A percentile compares a stretch with the other conserved stretches of the same genome.
phyloP scores from a whole-genome alignment of 1,284 basidiomycete species.

The Psilocybe mexicana region DNA sequence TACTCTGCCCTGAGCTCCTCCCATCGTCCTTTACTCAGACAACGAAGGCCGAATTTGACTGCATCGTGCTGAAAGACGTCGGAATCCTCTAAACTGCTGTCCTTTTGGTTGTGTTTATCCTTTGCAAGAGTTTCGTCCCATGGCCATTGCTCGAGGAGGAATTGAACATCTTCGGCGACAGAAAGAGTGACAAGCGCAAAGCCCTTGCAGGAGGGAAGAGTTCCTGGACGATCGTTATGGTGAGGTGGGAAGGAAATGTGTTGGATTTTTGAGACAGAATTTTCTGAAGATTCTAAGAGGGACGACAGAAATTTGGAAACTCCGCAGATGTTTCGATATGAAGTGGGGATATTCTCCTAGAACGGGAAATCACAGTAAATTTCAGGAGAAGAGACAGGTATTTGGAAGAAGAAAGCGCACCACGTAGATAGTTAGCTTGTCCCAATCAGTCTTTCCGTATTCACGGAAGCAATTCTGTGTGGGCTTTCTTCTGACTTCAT shows the following conservation, averaged over 20 bases:
- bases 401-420: constrained; percentile 38
- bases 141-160: constrained; percentile 54
- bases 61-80: constrained; percentile 37
- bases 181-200: constrained; percentile 68
- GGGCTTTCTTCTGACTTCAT: constrained; percentile 59
- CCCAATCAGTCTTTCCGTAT: constrained; percentile 55
- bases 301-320: constrained; percentile 46
- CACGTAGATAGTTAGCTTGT: constrained; percentile 61
- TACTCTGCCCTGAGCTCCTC: constrained; percentile 64
- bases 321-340: constrained; percentile 46
- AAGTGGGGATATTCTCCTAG: constrained; percentile 70
- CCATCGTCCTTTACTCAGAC: constrained; percentile 59
- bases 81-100: background rate
- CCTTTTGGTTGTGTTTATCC: background rate
- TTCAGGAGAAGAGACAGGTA: constrained; percentile 3
- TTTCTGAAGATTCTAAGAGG: constrained; percentile 34
- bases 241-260: constrained; percentile 56
- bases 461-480: constrained; percentile 35
- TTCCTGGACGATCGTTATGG: constrained; percentile 55
- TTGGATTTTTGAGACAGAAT: constrained; percentile 40
- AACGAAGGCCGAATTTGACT: constrained; percentile 56
- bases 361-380: background rate
- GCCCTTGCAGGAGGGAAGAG: constrained; percentile 61
- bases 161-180: constrained; percentile 37
- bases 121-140: constrained; percentile 41